phyloP scores from a whole-genome alignment of 2,329 filamentous ascomycete genomes.

The Coccinonectria pachysandricola region DNA sequence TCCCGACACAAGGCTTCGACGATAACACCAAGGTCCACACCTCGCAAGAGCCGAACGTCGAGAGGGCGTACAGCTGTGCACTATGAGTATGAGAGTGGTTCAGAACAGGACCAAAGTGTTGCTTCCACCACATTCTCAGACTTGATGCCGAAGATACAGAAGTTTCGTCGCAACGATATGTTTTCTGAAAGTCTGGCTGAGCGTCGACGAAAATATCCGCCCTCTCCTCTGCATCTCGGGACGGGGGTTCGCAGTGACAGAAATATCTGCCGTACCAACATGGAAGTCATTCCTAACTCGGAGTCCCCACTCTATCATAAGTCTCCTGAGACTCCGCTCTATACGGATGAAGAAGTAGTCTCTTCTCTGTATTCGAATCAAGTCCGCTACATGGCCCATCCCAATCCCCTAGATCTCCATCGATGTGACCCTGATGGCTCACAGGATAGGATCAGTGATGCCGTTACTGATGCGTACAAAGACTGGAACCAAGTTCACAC shows the following conservation, averaged over 20 bases:
- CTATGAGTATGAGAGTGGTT: constrained; percentile 3
- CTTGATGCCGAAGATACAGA: constrained; percentile 18
- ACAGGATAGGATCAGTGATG: constrained; percentile 11
- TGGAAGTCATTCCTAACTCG: constrained; percentile 10
- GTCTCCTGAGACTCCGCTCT: constrained; percentile 3
- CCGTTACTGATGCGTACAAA: constrained; percentile 14
- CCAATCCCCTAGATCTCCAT: constrained; percentile 12
- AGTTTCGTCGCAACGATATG: constrained; percentile 7
- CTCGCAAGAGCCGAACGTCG: constrained; percentile 10
- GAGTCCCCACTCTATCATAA: constrained; percentile 20
- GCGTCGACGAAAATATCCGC: constrained; percentile 19
- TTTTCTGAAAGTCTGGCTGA: constrained; percentile 17
- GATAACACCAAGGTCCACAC: constrained; percentile 12
- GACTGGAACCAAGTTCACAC: constrained; percentile 17
- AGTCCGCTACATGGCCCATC: constrained; percentile 7
- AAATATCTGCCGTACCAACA: constrained; percentile 6
- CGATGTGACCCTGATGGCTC: constrained; percentile 8
- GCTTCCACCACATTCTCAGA: constrained; percentile 22
- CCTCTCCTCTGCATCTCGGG: constrained; percentile 18
- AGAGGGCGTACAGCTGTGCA: no score
- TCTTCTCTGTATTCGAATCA: constrained; percentile 18
- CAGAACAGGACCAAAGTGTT: constrained; percentile 5
- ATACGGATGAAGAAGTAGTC: constrained; percentile 9
- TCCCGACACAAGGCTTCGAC: constrained; percentile 9
- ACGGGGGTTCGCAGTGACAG: constrained; percentile 2